Evolutionary conservation across 83 land plant species (phyloP), one percentile per base, ranked within the genome.

Genomic region (Larix sibirica): DNA sequence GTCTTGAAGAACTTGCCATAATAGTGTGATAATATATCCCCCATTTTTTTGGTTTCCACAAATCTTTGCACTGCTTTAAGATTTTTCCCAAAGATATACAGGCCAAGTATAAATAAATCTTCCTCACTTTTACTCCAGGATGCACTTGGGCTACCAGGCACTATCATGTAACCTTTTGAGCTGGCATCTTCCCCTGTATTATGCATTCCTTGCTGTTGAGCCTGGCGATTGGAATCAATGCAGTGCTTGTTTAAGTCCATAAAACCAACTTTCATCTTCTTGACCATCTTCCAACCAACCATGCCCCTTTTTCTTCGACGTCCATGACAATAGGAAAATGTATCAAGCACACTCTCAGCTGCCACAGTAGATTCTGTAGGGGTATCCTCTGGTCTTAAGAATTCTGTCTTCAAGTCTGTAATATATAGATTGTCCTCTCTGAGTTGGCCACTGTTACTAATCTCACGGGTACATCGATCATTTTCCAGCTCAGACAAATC

Each of bases 71-170:
- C 84, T 21, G 80, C 90, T 62, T 69, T 65, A 67, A 92, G 83
- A 66, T 95, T 87, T 83, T 95, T 95, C 67, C 94, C 94, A 86
- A 95, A 95, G 26, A 95, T 85, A 80, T 91, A 93, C 12, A 95
- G 84, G 64, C 97, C 95, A 42, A 95, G 90, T 18, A 93, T 63
- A 86, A 95, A 93, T 54, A 85, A 68, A 2, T 88, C 88, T 77
- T 77, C 71, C 33, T 92, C 97, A 26, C 38, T 63, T 62, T 84
- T 88, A 75, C 76, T 89, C 97, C 94, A 95, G 0, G 80, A 28
- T 4, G 66, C 80, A 79, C 75, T 59, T 26, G 67, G 24, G 4
- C 24, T 59, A 24, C 89, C 92, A 75, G 92, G 95, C 67, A 89
- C 83, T 58, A 86, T 83, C 75, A 20, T n/a, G 75, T 40, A 79